Evolutionary conservation across 495 filamentous ascomycete genomes (phyloP).

Genomic region (Aspergillus haitiensis): DNA sequence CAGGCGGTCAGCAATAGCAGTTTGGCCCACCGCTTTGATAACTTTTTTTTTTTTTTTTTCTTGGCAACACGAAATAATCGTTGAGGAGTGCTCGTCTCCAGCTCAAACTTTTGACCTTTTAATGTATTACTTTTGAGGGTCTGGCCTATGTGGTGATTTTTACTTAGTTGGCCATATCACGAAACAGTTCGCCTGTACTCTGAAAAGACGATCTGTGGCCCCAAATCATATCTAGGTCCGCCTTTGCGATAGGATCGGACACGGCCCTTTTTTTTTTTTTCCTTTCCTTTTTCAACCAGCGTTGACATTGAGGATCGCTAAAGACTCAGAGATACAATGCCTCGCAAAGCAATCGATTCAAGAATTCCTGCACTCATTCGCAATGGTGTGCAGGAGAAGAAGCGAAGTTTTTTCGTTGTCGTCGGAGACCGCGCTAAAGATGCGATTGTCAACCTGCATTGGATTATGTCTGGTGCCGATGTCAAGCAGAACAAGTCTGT

Average conservation of each 20-base stretch:
- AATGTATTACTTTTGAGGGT: constrained; percentile 9
- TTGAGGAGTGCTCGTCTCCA: not conserved
- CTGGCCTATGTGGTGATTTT: constrained; percentile 5
- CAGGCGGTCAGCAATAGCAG: constrained; percentile 25
- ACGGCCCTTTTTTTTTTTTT: too few relatives aligned
- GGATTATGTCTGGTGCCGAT: constrained; percentile 86
- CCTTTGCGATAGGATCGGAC: not conserved
- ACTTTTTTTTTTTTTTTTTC: constrained; percentile 26
- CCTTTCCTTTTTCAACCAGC: too few relatives aligned
- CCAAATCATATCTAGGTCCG: not conserved
- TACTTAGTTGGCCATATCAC: not conserved
- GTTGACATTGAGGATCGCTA: not conserved
- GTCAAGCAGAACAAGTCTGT: constrained; percentile 96
- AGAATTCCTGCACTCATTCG: constrained; percentile 94
- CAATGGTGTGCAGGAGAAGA: constrained; percentile 96
- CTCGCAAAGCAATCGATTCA: constrained; percentile 70
- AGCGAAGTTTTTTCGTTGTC: constrained; percentile 94
- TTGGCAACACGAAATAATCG: not conserved
- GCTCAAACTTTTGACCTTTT: constrained; percentile 5
- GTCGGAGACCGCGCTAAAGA: constrained; percentile 96
- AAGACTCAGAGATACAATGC: constrained; percentile 35
- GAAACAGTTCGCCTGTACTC: not conserved
- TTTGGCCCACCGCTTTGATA: constrained; percentile 5
- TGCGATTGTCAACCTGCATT: constrained; percentile 93
- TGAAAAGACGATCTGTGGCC: constrained; percentile 5